A percentile compares a stretch with the other conserved stretches of the same genome.
Evolutionary conservation across 306 rosid genomes (phyloP).

Genomic region (Dalbergia cultrata): DNA sequence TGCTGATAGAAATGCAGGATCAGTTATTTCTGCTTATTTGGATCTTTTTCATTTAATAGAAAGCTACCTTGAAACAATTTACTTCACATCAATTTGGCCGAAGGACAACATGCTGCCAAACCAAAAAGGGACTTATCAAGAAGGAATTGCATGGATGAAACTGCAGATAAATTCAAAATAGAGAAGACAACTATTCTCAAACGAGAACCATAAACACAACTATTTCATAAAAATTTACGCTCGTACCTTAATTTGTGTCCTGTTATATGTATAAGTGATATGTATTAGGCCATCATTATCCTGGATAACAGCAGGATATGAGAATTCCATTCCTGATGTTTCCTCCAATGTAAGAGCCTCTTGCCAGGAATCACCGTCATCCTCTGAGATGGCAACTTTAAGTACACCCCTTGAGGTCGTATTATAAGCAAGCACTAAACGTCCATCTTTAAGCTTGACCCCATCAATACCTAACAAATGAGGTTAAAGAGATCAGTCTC

Average conservation of each 20-base stretch:
- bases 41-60: no score
- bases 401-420: conserved; percentile 78
- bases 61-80: not conserved
- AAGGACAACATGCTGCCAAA: conserved; percentile 83
- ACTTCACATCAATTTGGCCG: conserved; percentile 54
- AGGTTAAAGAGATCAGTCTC: not conserved
- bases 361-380: conserved; percentile 90
- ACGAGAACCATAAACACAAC: conserved; percentile 15
- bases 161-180: conserved; percentile 16
- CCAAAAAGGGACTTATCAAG: not conserved
- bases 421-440: conserved; percentile 75
- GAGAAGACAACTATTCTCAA: conserved; percentile 8
- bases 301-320: conserved; percentile 94
- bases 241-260: conserved; percentile 87
- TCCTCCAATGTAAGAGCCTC: conserved; percentile 84
- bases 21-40: conserved; percentile 37
- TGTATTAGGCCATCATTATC: conserved; percentile 79
- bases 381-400: conserved; percentile 79
- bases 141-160: conserved; percentile 14
- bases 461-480: conserved; percentile 80
- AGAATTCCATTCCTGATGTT: conserved; percentile 72
- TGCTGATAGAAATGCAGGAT: conserved; percentile 18
- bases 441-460: conserved; percentile 86
- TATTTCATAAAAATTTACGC: conserved; percentile 24
- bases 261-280: conserved; percentile 82